Evolutionary conservation across 2,329 filamentous ascomycete species (phyloP).

Genomic region (Lachnellula arida): DNA sequence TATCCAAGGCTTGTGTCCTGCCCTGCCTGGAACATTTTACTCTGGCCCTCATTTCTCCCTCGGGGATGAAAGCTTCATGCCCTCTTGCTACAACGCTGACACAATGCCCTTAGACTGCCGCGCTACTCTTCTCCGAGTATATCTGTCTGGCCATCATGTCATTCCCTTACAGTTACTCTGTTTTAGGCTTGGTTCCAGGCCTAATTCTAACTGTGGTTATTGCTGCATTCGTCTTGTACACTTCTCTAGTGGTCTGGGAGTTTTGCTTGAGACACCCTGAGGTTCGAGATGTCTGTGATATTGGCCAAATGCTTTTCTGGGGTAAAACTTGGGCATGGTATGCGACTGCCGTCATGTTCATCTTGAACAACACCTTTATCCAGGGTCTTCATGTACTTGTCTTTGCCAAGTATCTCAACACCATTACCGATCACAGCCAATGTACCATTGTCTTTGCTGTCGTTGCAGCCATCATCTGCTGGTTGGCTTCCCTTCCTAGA

Average conservation of each 20-base stretch:
- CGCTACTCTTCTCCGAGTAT: constrained; percentile 88
- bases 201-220: constrained; percentile 78
- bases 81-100: constrained; percentile 3
- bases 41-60: not conserved
- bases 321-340: constrained; percentile 69
- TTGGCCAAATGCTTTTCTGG: constrained; percentile 94
- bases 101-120: constrained; percentile 61
- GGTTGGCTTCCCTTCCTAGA: constrained; percentile 73
- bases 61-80: not conserved
- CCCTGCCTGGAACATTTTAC: too few relatives aligned
- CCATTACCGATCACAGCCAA: constrained; percentile 66
- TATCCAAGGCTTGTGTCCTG: not conserved
- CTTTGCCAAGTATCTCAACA: constrained; percentile 84
- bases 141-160: constrained; percentile 93
- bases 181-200: constrained; percentile 81
- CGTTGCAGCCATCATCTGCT: constrained; percentile 70
- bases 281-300: constrained; percentile 87
- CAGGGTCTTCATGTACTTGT: constrained; percentile 80
- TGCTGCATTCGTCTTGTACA: constrained; percentile 77
- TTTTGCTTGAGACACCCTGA: constrained; percentile 90
- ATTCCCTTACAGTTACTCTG: constrained; percentile 88
- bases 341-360: constrained; percentile 75
- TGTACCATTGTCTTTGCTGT: constrained; percentile 79
- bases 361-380: constrained; percentile 92
- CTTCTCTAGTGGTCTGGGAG: constrained; percentile 68